Conservation (phyloP, 2,329 filamentous ascomycete genomes). For the Pseudocercospora vitis region DNA sequence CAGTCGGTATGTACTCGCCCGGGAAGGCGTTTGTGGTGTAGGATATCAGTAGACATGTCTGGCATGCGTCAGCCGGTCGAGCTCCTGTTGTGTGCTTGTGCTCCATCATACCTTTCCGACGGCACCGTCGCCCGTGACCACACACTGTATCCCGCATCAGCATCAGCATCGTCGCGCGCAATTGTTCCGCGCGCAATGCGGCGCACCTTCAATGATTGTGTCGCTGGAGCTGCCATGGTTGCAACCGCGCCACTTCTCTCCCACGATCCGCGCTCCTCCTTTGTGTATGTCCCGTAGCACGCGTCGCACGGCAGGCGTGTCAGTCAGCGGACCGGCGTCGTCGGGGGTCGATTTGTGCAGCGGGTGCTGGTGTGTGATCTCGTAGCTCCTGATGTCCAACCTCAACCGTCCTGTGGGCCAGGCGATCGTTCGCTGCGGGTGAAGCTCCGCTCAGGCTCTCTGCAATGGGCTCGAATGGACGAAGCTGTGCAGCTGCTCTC, state of each 20-base stretch:
- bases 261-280: slow-evolving; percentile 4
- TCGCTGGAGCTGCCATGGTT: slow-evolving; percentile 73
- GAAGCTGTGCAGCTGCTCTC: background rate
- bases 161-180: slow-evolving; percentile 2
- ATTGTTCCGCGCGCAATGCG: background rate
- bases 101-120: slow-evolving; percentile 80
- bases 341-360: background rate
- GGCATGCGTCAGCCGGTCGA: slow-evolving; percentile 30
- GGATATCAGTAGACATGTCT: slow-evolving; percentile 99
- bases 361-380: background rate
- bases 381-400: slow-evolving; percentile 10
- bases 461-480: background rate
- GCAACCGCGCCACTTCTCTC: background rate
- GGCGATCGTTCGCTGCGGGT: slow-evolving; percentile 7
- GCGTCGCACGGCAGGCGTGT: slow-evolving; percentile 8
- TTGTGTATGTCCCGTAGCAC: slow-evolving; percentile 4
- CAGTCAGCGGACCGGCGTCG: slow-evolving; percentile 6
- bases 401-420: slow-evolving; percentile 7
- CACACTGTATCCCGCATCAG: slow-evolving; percentile 56
- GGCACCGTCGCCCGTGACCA: slow-evolving; percentile 98
- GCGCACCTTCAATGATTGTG: slow-evolving; percentile 84
- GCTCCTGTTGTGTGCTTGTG: slow-evolving; percentile 6
- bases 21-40: slow-evolving; percentile 99
- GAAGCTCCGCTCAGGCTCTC: slow-evolving; percentile 2
- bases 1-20: slow-evolving; percentile 99